These are phyloP conservation scores for Lasiosphaeriaceae sp. DNA, from an alignment of 495 filamentous ascomycete species.

Conservation along the genomic window DNA sequence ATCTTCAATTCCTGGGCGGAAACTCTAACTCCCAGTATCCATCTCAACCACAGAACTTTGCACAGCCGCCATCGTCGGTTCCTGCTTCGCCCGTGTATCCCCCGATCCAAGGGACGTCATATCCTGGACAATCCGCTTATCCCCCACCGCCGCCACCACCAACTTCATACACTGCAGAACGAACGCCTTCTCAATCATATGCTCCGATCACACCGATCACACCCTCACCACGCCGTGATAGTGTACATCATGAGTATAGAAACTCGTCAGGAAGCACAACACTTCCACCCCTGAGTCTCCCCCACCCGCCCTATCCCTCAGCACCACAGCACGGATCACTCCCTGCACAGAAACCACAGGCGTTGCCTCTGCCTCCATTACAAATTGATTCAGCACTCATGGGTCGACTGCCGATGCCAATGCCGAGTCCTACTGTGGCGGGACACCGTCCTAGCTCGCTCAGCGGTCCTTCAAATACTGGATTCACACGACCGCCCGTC, in stretches of 20 bases:
- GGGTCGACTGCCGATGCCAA: slow-evolving; percentile 9
- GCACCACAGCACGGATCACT: slow-evolving; percentile 4
- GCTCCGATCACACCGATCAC: slow-evolving; percentile 20
- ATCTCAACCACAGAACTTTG: slow-evolving; percentile 37
- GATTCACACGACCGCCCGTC: slow-evolving; percentile 6
- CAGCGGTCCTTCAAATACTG: slow-evolving; percentile 10
- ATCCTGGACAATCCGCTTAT: slow-evolving; percentile 25
- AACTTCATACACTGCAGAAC: slow-evolving; percentile 27
- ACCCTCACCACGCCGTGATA: slow-evolving; percentile 25
- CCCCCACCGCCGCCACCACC: slow-evolving; percentile 40
- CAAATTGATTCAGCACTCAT: slow-evolving; percentile 6
- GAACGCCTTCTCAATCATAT: slow-evolving; percentile 27
- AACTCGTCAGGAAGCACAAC: slow-evolving; percentile 5
- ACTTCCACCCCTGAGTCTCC: slow-evolving; percentile 14
- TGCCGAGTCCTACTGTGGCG: slow-evolving; percentile 10
- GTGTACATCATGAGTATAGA: slow-evolving; percentile 16
- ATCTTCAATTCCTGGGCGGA: slow-evolving; percentile 32
- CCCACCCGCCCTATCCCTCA: neutral
- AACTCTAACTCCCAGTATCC: slow-evolving; percentile 28
- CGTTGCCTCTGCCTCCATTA: slow-evolving; percentile 25
- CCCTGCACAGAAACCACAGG: slow-evolving; percentile 1
- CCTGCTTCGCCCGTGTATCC: slow-evolving; percentile 44
- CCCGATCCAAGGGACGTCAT: slow-evolving; percentile 16
- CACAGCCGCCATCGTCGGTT: slow-evolving; percentile 44
- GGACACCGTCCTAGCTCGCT: neutral